Base-by-base conservation (phyloP, 1,284 basidiomycete genomes). In the Rhodotorula sp. region DNA sequence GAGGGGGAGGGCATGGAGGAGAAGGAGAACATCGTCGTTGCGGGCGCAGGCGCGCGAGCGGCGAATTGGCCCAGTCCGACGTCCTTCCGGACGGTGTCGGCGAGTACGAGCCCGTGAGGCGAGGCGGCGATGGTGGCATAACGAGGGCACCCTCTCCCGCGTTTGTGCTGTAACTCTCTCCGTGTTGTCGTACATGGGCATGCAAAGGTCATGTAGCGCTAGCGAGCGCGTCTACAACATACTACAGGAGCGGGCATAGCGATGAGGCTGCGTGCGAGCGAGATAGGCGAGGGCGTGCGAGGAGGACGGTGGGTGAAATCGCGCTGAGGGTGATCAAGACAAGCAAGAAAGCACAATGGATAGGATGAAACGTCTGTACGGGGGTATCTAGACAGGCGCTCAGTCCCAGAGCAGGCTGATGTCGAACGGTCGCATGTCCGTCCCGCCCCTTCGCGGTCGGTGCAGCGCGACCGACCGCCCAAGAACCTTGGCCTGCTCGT, bases 401-500 rank as follows among this genome's bases (percentile, higher is more conserved):
- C 34, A 66, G 17, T 22, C 19, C 65, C 65, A 66, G 5, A 66
- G 44, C 15, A n/a, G 7, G 34, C 53, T 54, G 32, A 67, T 27
- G 27, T 61, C 59, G n/a, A 61, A 61, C 39, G 54, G 44, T 6
- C 27, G 19, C 66, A 67, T 61, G 44, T 61, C 59, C 32, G 41
- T 46, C 44, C 59, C 66, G 44, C 66, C 66, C 1, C 67, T 29
- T 39, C 62, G 63, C 25, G 67, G 67, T 1, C 67, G 56, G 32
- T 69, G 55, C 29, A 64, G 32, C 25, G 67, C 67, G 39, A 69
- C 58, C 21, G 61, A 64, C 34, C 67, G 25, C 21, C 57, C 61
- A 37, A 59, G 27, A 21, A n/a, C n/a, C 61, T 54, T 62, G 34
- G 8, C n/a, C 32, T n/a, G 51, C 41, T 55, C 32, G 41, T 60